phyloP scores from a whole-genome alignment of 441 rosid genomes.

The Eutrema salsugineum region DNA sequence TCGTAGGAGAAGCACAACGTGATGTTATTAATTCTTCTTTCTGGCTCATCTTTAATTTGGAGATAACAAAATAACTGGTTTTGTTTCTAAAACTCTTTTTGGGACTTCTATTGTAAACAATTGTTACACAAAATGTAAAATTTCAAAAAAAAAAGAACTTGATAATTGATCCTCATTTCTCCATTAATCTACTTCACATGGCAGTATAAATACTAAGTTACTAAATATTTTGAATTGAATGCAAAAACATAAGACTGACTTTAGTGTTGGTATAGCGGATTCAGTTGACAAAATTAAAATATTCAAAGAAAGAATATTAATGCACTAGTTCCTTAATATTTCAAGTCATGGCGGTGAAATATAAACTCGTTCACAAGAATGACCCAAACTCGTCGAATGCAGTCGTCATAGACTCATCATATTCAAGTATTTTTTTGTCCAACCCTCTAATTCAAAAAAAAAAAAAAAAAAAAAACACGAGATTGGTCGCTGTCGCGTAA shows the following conservation, averaged over 20 bases:
- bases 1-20: too few relatives aligned
- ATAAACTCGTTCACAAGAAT: constrained; percentile 23
- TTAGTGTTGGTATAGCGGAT: neutral
- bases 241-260: neutral
- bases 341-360: constrained; percentile 4
- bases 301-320: neutral
- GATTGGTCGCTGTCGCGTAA: constrained; percentile 24
- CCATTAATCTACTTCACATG: neutral
- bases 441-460: neutral
- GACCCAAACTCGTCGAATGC: constrained; percentile 1
- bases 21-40: too few relatives aligned
- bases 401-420: neutral
- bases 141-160: neutral
- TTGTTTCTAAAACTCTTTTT: too few relatives aligned
- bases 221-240: neutral
- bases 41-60: too few relatives aligned
- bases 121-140: too few relatives aligned
- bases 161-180: neutral
- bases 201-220: neutral
- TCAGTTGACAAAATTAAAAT: neutral
- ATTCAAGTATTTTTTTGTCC: neutral
- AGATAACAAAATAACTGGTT: too few relatives aligned
- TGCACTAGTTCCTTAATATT: neutral
- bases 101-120: too few relatives aligned
- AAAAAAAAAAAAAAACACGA: neutral